Evolutionary conservation across 371 early-diverging fungal genomes (phyloP), one percentile per base, ranked within the genome.

Genomic region (Mucor saturninus): DNA sequence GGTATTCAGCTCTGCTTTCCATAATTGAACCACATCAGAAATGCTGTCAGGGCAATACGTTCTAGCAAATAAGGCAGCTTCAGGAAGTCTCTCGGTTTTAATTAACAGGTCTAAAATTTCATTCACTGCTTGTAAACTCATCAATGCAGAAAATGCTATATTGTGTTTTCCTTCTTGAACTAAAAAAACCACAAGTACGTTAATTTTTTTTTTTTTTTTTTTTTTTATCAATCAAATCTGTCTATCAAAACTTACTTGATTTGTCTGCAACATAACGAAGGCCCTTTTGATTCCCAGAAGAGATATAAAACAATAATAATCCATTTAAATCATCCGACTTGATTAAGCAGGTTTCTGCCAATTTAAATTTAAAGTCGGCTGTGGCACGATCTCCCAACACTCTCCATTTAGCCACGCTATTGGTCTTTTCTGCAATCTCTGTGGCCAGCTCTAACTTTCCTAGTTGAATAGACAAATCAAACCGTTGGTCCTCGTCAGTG

Each of bases 21-120:
- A 97, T 55, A 89, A 77, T 59, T 83, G 76, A 43, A 95, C 91
- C 29, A 92, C 81, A 35, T 81, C 80, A 29, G 92, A 76, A 39
- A 93, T 85, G 48, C 89, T 86, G 59, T 85, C 86, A 26, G 98
- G 98, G 31, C 86, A 74, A 69, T 96, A 93, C 0, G 98, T 90
- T 63, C 95, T 83, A 4, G 98, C 96, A 73, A 96, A 86, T 73
- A 97, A 83, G 28, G 97, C 96, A 1, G 99, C 99, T 76, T 98
- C 99, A 15, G 98, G 94, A 31, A 93, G 79, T 54, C 98, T 91
- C 13, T 93, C 91, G 26, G 95, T 92, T 45, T 88, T 83, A 61
- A 91, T 75, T 51, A 98, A 81, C 11, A 98, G 74, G 11, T 93
- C 91, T 54, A 97, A 84, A 56, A 92, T 89, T 38, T 91, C 85